Percentiles rank a stretch among this genome's conserved stretches.
Conservation (phyloP, 371 early-diverging fungal species). For the Mortierella sp. region DNA sequence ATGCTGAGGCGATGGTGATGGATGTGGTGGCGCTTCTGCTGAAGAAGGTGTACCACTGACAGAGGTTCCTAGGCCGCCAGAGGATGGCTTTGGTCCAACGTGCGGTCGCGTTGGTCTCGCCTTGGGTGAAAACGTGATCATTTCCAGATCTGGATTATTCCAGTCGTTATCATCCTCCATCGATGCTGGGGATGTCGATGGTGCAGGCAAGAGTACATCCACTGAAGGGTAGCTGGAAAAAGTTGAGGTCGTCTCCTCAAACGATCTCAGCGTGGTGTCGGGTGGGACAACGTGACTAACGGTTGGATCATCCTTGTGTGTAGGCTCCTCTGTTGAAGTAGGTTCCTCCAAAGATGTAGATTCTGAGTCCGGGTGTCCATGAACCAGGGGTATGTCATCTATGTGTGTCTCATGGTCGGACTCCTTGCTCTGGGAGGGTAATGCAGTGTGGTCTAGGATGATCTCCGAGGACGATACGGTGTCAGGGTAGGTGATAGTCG, state of each 20-base stretch:
- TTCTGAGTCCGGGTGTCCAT: not conserved
- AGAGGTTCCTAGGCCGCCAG: slow-evolving; percentile 23
- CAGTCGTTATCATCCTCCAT: slow-evolving; percentile 43
- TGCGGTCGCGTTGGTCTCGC: slow-evolving; percentile 25
- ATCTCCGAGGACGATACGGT: no score
- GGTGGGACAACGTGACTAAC: not conserved
- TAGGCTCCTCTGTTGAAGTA: not conserved
- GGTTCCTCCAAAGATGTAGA: slow-evolving; percentile 14
- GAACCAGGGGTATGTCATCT: no score
- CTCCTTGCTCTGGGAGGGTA: no score
- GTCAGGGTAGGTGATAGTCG: no score
- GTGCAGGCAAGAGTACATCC: slow-evolving; percentile 13
- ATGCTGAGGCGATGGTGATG: slow-evolving; percentile 24
- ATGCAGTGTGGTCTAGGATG: no score
- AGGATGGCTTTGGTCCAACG: slow-evolving; percentile 13
- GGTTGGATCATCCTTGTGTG: slow-evolving; percentile 1
- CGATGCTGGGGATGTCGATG: slow-evolving; percentile 49
- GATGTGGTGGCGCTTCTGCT: slow-evolving; percentile 11
- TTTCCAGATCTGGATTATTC: slow-evolving; percentile 25
- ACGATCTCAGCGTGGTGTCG: slow-evolving; percentile 5
- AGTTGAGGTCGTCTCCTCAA: slow-evolving; percentile 5
- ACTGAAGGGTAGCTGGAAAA: slow-evolving; percentile 1
- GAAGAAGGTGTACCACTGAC: slow-evolving; percentile 17
- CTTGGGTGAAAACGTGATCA: slow-evolving; percentile 38
- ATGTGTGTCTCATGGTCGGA: no score